A percentile compares a stretch with the other conserved stretches of the same genome.
These are phyloP conservation scores for Fremontodendron californicum DNA, from an alignment of 345 rosid species.

Conservation along the genomic window DNA sequence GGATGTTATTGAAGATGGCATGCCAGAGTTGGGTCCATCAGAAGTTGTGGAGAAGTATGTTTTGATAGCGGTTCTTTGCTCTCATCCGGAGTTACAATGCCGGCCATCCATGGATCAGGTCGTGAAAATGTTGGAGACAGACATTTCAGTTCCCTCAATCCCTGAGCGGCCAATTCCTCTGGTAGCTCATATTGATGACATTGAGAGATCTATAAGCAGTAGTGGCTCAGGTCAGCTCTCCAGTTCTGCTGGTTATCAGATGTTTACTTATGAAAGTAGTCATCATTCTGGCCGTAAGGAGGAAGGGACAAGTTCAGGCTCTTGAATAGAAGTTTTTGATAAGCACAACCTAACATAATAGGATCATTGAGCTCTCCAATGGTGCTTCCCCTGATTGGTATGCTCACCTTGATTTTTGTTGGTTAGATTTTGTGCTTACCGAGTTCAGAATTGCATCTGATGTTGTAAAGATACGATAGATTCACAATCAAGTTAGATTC, in stretches of 20 bases:
- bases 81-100: constrained; percentile 82
- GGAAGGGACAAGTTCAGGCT: constrained; percentile 23
- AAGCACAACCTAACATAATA: neutral
- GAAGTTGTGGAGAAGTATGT: constrained; percentile 81
- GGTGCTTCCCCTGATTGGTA: neutral
- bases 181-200: constrained; percentile 65
- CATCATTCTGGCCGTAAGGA: constrained; percentile 20
- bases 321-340: constrained; percentile 15
- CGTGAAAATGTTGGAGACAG: constrained; percentile 85
- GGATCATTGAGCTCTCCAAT: constrained; percentile 2
- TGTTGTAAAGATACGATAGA: constrained; percentile 26
- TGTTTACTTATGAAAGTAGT: constrained; percentile 37
- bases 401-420: neutral
- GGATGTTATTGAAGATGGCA: constrained; percentile 73
- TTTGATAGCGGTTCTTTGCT: constrained; percentile 69
- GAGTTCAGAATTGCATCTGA: constrained; percentile 13
- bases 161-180: constrained; percentile 72
- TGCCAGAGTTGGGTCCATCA: constrained; percentile 51
- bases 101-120: constrained; percentile 96
- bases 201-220: constrained; percentile 63
- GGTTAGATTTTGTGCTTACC: constrained; percentile 13
- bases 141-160: constrained; percentile 57
- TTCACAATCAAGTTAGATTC: constrained; percentile 13
- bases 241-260: constrained; percentile 52
- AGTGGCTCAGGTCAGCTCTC: constrained; percentile 59